Conservation (phyloP, 257 asterid species). For the Solanum megistacrolobum region DNA sequence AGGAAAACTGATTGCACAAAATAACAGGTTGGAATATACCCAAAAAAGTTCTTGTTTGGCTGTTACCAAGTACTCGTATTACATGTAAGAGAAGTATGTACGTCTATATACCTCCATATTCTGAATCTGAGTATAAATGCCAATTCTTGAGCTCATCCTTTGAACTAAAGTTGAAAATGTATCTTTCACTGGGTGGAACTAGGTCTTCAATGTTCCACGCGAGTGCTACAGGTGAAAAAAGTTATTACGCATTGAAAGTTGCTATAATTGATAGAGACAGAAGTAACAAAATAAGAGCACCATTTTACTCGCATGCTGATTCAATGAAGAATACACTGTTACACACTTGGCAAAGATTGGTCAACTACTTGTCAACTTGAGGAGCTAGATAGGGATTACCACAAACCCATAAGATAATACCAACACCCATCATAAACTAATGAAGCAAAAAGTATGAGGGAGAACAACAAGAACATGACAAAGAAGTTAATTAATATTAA, state of each 20-base stretch:
- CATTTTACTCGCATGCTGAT: neutral
- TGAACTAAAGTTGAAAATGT: conserved; percentile 50
- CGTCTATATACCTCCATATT: conserved; percentile 61
- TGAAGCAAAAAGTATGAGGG: neutral
- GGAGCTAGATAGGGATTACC: neutral
- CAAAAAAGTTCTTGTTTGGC: neutral
- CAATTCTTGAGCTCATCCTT: conserved; percentile 82
- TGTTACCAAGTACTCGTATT: neutral
- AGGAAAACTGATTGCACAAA: neutral
- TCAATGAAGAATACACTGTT: neutral
- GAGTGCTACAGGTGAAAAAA: conserved; percentile 51
- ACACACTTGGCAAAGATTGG: neutral
- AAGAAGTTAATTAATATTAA: neutral
- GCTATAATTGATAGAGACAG: neutral
- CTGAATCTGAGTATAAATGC: conserved; percentile 96
- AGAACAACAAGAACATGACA: neutral
- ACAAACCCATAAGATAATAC: neutral
- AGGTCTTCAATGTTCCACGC: conserved; percentile 77
- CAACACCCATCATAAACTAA: neutral
- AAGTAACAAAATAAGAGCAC: neutral
- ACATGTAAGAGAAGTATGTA: neutral
- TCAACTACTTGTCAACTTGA: neutral
- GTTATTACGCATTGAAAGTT: neutral
- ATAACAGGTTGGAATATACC: neutral
- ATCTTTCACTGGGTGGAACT: conserved; percentile 80